Conservation (phyloP, 352 stramenopile genomes). For the Halophytophthora batemanensis region DNA sequence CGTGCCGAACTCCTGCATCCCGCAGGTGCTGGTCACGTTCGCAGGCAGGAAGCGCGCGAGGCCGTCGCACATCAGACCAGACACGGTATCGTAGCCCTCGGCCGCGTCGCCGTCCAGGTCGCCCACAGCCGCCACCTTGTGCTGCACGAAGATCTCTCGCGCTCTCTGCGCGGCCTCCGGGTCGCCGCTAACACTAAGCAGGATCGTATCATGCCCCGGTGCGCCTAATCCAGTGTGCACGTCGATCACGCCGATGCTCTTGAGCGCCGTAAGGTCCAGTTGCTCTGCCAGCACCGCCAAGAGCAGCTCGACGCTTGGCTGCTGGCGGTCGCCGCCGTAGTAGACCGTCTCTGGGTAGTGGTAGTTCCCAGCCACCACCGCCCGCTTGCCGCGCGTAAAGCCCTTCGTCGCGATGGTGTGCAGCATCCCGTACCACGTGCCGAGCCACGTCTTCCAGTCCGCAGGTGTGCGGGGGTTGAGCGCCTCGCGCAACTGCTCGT, state of each 20-base stretch:
- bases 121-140: constrained; percentile 7
- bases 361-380: constrained; percentile 83
- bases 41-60: too few relatives aligned
- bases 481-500: constrained; percentile 50
- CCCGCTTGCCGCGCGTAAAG: constrained; percentile 52
- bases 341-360: constrained; percentile 67
- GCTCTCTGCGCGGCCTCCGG: neutral
- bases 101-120: constrained; percentile 90
- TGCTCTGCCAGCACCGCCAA: constrained; percentile 46
- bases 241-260: constrained; percentile 68
- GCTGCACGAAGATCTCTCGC: neutral
- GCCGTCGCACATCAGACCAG: too few relatives aligned
- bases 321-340: constrained; percentile 65
- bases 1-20: constrained; percentile 45
- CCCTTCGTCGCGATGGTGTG: constrained; percentile 17
- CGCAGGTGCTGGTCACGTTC: neutral
- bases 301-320: constrained; percentile 49
- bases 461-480: constrained; percentile 40
- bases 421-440: constrained; percentile 12
- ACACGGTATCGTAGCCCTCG: too few relatives aligned
- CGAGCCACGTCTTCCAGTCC: constrained; percentile 31
- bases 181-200: neutral
- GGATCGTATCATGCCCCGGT: too few relatives aligned
- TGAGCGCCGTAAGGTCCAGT: constrained; percentile 16
- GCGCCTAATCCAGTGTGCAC: constrained; percentile 89